These are phyloP conservation scores for Saccharomycopsis synnaedendra DNA, from an alignment of 805 yeast genomes.

Conservation along the genomic window DNA sequence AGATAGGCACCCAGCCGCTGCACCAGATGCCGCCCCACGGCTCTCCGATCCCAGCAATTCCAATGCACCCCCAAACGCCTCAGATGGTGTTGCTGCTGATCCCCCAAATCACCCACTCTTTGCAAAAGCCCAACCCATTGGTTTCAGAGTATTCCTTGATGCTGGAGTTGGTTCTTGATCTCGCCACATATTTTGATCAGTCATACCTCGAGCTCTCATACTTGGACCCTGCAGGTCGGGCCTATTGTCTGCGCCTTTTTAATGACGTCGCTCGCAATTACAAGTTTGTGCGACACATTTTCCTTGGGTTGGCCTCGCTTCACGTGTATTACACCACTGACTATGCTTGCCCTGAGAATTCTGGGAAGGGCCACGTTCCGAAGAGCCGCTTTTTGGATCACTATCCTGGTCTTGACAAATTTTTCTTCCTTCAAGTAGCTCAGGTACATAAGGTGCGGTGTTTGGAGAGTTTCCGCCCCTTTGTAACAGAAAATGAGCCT, in stretches of 20 bases:
- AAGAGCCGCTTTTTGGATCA: constrained; percentile 1
- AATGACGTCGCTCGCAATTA: not conserved
- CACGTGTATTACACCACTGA: constrained; percentile 7
- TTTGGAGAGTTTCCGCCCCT: not conserved
- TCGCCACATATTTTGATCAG: constrained; percentile 1
- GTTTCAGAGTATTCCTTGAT: not conserved
- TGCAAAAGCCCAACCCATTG: no score
- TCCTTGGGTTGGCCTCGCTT: constrained; percentile 5
- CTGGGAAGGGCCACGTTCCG: not conserved
- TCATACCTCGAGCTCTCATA: not conserved
- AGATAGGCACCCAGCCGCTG: no score
- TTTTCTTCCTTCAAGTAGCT: constrained; percentile 5
- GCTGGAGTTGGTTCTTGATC: constrained; percentile 5
- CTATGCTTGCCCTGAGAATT: not conserved
- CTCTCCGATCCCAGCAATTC: no score
- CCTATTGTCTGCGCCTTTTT: constrained; percentile 1
- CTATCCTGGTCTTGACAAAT: constrained; percentile 1
- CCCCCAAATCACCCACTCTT: no score
- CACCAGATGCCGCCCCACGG: no score
- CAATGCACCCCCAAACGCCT: no score
- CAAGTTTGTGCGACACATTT: constrained; percentile 5
- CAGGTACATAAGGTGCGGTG: constrained; percentile 4
- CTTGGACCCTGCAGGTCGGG: not conserved
- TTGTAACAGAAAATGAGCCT: not conserved
- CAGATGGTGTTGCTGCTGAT: no score